Evolutionary conservation across 2,329 filamentous ascomycete genomes (phyloP).

Genomic region (Hymenoscyphus occultus): DNA sequence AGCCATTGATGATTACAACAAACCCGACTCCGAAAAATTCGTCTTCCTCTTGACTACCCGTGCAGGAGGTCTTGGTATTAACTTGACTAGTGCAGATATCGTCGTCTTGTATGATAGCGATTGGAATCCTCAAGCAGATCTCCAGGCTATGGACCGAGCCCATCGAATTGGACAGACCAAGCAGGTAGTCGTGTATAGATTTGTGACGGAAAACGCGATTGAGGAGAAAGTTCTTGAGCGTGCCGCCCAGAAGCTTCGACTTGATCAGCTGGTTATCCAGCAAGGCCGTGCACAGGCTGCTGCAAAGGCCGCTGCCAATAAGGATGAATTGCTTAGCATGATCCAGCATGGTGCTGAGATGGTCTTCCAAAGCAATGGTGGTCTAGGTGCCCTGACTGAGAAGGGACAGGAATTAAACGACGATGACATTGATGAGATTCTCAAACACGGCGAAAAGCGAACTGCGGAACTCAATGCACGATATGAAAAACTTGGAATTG

Average conservation of each 20-base stretch:
- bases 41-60: slow-evolving; percentile 93
- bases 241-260: slow-evolving; percentile 90
- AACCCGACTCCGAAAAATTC: slow-evolving; percentile 91
- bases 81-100: slow-evolving; percentile 91
- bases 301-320: slow-evolving; percentile 86
- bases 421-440: slow-evolving; percentile 85
- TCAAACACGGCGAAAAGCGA: slow-evolving; percentile 80
- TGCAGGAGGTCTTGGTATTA: slow-evolving; percentile 94
- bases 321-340: slow-evolving; percentile 95
- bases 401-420: slow-evolving; percentile 68
- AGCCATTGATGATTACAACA: slow-evolving; percentile 98
- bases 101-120: slow-evolving; percentile 97
- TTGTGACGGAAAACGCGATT: slow-evolving; percentile 96
- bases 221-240: slow-evolving; percentile 97
- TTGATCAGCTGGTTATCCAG: slow-evolving; percentile 97
- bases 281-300: slow-evolving; percentile 91
- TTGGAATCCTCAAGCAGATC: slow-evolving; percentile 97
- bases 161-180: slow-evolving; percentile 99
- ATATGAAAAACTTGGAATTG: slow-evolving; percentile 95
- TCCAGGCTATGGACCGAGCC: slow-evolving; percentile 98
- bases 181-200: slow-evolving; percentile 93
- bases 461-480: slow-evolving; percentile 88
- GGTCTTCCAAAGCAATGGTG: slow-evolving; percentile 75
- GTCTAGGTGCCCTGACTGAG: slow-evolving; percentile 56
- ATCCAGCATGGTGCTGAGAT: slow-evolving; percentile 98